Evolutionary conservation across 2,329 filamentous ascomycete genomes (phyloP), one percentile per base, ranked within the genome.

Genomic region (Pseudogymnoascus sp.): DNA sequence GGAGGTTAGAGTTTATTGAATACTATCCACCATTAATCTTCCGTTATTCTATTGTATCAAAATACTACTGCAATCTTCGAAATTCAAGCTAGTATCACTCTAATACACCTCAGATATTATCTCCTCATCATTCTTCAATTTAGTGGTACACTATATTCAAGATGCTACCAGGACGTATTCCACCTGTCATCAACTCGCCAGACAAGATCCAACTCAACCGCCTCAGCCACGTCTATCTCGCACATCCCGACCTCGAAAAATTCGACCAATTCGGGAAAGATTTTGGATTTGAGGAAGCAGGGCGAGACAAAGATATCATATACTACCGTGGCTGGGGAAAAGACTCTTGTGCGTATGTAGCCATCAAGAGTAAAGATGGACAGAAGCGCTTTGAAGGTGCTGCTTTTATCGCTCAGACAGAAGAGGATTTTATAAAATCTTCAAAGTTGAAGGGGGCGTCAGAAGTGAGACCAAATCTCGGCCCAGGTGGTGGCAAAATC

Each of bases 241-340:
- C 69, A 40, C 74, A 75, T 63, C 64, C 64, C 5, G 68, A 73
- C 42, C 61, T 75, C 1, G 63, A 70, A 3, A 65, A 64, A 18
- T 69, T 71, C 14, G 37, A 66, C 14, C 59, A 46, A 5, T 75
- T 75, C 36, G 69, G 71, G 1, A 46, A 63, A 0, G 74, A 73
- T 46, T 75, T 75, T 62, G 74, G 73, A 11, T 69, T 74, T 6
- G 62, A 68, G 1, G 66, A 71, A 61, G 70, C 66, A 5, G 60
- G 65, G 37, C 65, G 66, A 2, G 62, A 65, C 11, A 21, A 60
- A 59, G 38, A 56, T 23, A 43, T 7, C 9, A 59, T 63, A 7
- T 66, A 64, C 43, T 64, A 60, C 28, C 43, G 65, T n/a, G 65
- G 65, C 12, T 62, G 60, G 23, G 65, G 65, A 12, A 60, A 16